Base-by-base conservation (phyloP, 352 stramenopile genomes). In the Pythium sukuiense region DNA sequence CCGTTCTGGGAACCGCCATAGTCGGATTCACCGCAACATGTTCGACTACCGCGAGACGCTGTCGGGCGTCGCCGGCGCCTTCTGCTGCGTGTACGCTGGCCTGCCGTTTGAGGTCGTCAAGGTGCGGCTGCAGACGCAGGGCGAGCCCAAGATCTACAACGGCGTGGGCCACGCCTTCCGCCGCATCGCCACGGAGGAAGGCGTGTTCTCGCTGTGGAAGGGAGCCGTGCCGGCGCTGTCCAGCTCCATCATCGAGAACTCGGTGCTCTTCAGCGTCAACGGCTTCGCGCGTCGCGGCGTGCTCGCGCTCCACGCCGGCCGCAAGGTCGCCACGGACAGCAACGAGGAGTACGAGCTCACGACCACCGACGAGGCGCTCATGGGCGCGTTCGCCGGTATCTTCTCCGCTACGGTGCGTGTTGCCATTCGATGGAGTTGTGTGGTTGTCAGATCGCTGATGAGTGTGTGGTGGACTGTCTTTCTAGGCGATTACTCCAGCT, bases 51-150 rank as follows among this genome's bases (percentile, higher is more conserved):
- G 84, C 56, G 87, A 96, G 76, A 94, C 87, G 9, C 63, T 84
- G 4, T 88, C 84, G 45, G 87, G 87, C 59, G 77, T 90, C 49
- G 76, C 87, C 39, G 88, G 86, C 62, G 84, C 86, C 41, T 90
- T 89, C 69, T 93, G 85, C 69, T 90, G 83, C 63, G 85, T 93
- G 59, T 95, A 95, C 67, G 78, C 83, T 6, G 86, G 88, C 0
- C 83, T 94, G n/a, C 89, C 89, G 18, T 96, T 97, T 56, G 89
- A 97, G 59, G 86, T 93, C 41, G 76, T 95, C 32, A 97, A 97
- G 69, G 83, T 93, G 61, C 81, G 87, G 5, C 73, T 95, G 57
- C 86, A 95, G 77, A 97, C 87, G 11, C 83, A 95, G 68, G 70
- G 73, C 29, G 71, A 75, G 8, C 80, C 73, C 9, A 79, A 81